phyloP scores from a whole-genome alignment of 2,329 filamentous ascomycete species.

The Aspergillus intermedius region DNA sequence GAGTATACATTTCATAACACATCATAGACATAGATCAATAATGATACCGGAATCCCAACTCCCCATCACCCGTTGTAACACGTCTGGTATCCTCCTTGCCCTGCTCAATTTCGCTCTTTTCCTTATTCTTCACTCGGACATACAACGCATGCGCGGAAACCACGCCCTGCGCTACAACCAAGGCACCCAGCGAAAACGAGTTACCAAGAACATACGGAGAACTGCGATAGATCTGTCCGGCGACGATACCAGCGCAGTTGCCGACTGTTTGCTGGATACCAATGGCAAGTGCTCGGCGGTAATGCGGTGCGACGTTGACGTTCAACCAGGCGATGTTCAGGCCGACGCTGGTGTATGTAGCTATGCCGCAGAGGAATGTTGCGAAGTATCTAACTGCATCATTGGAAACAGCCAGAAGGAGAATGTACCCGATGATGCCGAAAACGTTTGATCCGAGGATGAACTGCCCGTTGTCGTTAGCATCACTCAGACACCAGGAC shows the following conservation, averaged over 20 bases:
- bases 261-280: constrained; percentile 44
- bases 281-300: constrained; percentile 43
- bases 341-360: constrained; percentile 45
- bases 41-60: constrained; percentile 46
- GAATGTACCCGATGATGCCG: constrained; percentile 45
- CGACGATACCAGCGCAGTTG: constrained; percentile 45
- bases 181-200: constrained; percentile 31
- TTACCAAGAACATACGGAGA: constrained; percentile 33
- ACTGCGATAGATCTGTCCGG: constrained; percentile 41
- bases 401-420: constrained; percentile 44
- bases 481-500: background rate
- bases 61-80: constrained; percentile 43
- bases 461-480: constrained; percentile 18
- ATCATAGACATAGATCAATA: constrained; percentile 11
- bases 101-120: constrained; percentile 33
- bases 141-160: constrained; percentile 40
- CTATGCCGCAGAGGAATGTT: constrained; percentile 44
- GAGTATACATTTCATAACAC: too few species aligned
- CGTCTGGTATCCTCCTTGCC: constrained; percentile 41
- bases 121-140: constrained; percentile 35
- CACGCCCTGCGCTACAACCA: constrained; percentile 30
- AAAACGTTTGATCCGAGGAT: constrained; percentile 36
- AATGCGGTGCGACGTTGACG: constrained; percentile 44
- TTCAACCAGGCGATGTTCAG: constrained; percentile 44
- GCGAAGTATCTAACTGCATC: constrained; percentile 47